phyloP scores from a whole-genome alignment of 23 red algal species.

The Cyanidium caldarium region DNA sequence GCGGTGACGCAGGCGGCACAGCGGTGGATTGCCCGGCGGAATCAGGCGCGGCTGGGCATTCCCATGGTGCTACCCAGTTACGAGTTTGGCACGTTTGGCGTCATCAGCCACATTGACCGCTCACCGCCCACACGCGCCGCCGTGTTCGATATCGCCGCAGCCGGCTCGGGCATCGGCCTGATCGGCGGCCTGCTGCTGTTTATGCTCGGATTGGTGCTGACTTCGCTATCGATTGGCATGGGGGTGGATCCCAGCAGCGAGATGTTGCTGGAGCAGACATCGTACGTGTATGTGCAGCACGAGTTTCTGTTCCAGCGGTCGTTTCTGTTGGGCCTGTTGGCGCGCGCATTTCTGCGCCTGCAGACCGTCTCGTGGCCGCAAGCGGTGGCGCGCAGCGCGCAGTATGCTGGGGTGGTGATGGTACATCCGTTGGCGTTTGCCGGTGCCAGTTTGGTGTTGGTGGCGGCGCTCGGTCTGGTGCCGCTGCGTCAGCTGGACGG shows the following conservation, averaged over 20 bases:
- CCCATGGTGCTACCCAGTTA: slow-evolving; percentile 50
- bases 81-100: slow-evolving; percentile 52
- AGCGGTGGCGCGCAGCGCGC: slow-evolving; percentile 9
- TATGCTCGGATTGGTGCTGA: slow-evolving; percentile 35
- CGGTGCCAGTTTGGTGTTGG: slow-evolving; percentile 39
- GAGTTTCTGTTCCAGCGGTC: not conserved
- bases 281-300: not conserved
- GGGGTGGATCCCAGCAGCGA: no score
- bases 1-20: slow-evolving; percentile 24
- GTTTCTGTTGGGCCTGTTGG: not conserved
- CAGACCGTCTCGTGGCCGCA: not conserved
- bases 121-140: slow-evolving; percentile 37
- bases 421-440: slow-evolving; percentile 53
- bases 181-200: slow-evolving; percentile 21
- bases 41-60: slow-evolving; percentile 21
- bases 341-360: not conserved
- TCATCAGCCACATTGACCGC: slow-evolving; percentile 31
- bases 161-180: slow-evolving; percentile 30
- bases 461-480: slow-evolving; percentile 55
- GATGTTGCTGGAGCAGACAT: not conserved
- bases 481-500: slow-evolving; percentile 63
- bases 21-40: slow-evolving; percentile 21
- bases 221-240: not conserved
- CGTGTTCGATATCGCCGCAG: slow-evolving; percentile 54
- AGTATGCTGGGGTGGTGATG: slow-evolving; percentile 18